A percentile compares a stretch with the other conserved stretches of the same genome.
phyloP scores from a whole-genome alignment of 495 filamentous ascomycete genomes.

The Aeminium ludgeri region DNA sequence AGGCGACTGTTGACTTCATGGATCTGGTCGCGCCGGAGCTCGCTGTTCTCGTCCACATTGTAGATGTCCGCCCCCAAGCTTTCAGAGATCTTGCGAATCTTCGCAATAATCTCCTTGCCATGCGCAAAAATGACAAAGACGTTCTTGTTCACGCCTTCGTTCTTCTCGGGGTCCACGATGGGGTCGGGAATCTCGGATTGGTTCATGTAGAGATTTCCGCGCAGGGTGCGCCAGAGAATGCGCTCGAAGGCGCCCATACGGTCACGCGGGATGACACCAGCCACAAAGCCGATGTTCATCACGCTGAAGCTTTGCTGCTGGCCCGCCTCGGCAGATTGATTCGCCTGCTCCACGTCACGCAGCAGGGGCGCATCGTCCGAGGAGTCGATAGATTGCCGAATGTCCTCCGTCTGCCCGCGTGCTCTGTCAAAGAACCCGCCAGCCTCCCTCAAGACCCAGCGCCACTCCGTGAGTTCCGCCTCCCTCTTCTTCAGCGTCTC shows the following conservation, averaged over 20 bases:
- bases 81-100: slow-evolving; percentile 97
- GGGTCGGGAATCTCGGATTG: slow-evolving; percentile 93
- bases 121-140: slow-evolving; percentile 99
- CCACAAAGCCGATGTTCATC: slow-evolving; percentile 99
- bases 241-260: slow-evolving; percentile 90
- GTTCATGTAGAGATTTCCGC: slow-evolving; percentile 99
- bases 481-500: slow-evolving; percentile 95
- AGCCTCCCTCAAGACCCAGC: slow-evolving; percentile 89
- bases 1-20: slow-evolving; percentile 90
- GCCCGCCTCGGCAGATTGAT: slow-evolving; percentile 54
- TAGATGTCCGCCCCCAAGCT: slow-evolving; percentile 90
- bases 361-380: slow-evolving; percentile 40
- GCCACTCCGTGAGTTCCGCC: slow-evolving; percentile 92
- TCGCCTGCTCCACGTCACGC: slow-evolving; percentile 59
- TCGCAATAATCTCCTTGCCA: slow-evolving; percentile 91
- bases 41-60: slow-evolving; percentile 91
- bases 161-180: slow-evolving; percentile 81
- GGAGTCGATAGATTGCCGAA: slow-evolving; percentile 75
- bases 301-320: slow-evolving; percentile 60
- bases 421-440: slow-evolving; percentile 90
- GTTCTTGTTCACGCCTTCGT: slow-evolving; percentile 86
- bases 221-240: slow-evolving; percentile 89
- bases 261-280: slow-evolving; percentile 86
- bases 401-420: slow-evolving; percentile 81
- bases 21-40: slow-evolving; percentile 82